Percentiles rank a stretch among this genome's conserved stretches.
phyloP scores from a whole-genome alignment of 306 rosid genomes.

The Dalbergia cultrata region DNA sequence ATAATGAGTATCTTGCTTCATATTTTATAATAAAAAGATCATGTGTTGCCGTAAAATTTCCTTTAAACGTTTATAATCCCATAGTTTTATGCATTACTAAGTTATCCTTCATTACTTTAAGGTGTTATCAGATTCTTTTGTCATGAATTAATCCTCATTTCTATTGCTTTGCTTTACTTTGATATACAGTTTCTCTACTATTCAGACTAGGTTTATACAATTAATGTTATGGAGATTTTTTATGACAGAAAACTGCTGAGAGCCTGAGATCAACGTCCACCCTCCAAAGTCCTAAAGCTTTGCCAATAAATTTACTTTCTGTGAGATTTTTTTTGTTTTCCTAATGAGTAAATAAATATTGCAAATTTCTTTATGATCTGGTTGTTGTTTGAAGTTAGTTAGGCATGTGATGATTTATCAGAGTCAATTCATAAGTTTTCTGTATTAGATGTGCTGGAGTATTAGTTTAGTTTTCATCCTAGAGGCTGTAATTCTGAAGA shows the following conservation, averaged over 20 bases:
- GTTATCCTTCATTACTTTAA: slow-evolving; percentile 9
- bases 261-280: not conserved
- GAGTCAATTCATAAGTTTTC: not conserved
- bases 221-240: not conserved
- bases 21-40: not conserved
- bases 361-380: not conserved
- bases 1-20: not conserved
- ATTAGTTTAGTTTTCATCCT: not conserved
- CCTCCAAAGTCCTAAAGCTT: not conserved
- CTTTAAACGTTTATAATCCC: not conserved
- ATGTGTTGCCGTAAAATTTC: not conserved
- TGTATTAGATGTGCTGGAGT: not conserved
- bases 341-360: not conserved
- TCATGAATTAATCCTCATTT: not conserved
- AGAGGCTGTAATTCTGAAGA: slow-evolving; percentile 16
- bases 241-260: not conserved
- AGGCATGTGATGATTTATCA: not conserved
- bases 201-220: not conserved
- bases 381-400: not conserved
- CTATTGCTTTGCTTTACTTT: not conserved
- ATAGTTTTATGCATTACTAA: not conserved
- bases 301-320: not conserved
- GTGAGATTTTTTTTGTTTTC: not conserved
- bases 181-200: slow-evolving; percentile 2
- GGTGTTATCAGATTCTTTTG: not conserved